A percentile compares a stretch with the other conserved stretches of the same genome.
phyloP scores from a whole-genome alignment of 768 basidiomycete genomes.

The Termitomyces eurrhizus region DNA sequence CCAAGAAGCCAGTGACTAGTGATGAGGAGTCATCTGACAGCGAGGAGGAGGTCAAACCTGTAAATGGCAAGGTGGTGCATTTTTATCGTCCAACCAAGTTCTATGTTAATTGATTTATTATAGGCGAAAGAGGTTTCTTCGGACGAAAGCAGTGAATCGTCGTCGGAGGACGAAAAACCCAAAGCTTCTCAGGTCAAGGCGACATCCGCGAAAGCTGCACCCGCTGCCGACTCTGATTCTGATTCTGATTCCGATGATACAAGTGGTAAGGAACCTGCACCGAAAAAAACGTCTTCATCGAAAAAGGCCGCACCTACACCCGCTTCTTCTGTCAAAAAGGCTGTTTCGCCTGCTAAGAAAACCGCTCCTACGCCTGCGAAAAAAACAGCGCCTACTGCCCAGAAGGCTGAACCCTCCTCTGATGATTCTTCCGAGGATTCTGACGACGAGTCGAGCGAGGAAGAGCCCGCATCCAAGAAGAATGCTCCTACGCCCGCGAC shows the following conservation, averaged over 20 bases:
- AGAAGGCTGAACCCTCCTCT: slow-evolving; percentile 14
- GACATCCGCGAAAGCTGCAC: slow-evolving; percentile 28
- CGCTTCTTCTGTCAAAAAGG: not conserved
- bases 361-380: slow-evolving; percentile 1
- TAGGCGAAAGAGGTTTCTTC: slow-evolving; percentile 32
- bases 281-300: slow-evolving; percentile 21
- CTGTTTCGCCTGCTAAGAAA: not conserved
- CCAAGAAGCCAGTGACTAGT: slow-evolving; percentile 26
- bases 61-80: slow-evolving; percentile 29
- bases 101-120: slow-evolving; percentile 1
- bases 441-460: slow-evolving; percentile 8
- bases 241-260: slow-evolving; percentile 20
- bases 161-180: slow-evolving; percentile 52
- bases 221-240: slow-evolving; percentile 31
- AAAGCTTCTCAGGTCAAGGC: slow-evolving; percentile 50
- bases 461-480: slow-evolving; percentile 8
- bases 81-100: not conserved
- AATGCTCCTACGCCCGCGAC: slow-evolving; percentile 13
- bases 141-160: slow-evolving; percentile 42
- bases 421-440: slow-evolving; percentile 24
- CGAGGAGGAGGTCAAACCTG: slow-evolving; percentile 23
- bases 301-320: slow-evolving; percentile 7
- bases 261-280: slow-evolving; percentile 16
- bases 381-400: not conserved
- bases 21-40: slow-evolving; percentile 26